Conservation (phyloP, 345 rosid species). For the Gossypium australe region DNA sequence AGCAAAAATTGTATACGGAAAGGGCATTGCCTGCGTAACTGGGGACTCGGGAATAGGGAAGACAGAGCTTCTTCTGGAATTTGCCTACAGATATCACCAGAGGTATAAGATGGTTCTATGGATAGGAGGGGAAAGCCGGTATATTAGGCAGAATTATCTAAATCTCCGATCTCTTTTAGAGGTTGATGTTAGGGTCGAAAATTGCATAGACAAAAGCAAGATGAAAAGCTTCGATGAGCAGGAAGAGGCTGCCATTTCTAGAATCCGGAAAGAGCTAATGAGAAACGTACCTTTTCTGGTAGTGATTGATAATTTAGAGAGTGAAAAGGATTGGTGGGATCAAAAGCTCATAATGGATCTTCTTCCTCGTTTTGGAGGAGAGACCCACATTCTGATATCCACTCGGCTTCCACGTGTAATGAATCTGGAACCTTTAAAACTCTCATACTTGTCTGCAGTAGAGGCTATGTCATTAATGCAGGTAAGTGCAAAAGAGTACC, state of each 20-base stretch:
- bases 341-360: constrained; percentile 85
- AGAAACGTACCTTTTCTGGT: constrained; percentile 88
- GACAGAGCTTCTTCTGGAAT: constrained; percentile 94
- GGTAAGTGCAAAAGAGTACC: constrained; percentile 59
- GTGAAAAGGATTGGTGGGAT: constrained; percentile 99
- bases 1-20: constrained; percentile 59
- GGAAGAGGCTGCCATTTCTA: constrained; percentile 74
- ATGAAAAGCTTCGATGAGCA: constrained; percentile 85
- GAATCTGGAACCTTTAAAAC: constrained; percentile 83
- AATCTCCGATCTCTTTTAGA: constrained; percentile 80
- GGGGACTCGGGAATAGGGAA: constrained; percentile 94
- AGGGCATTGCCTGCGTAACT: constrained; percentile 82
- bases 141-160: constrained; percentile 78
- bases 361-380: constrained; percentile 94
- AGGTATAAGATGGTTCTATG: constrained; percentile 94
- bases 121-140: constrained; percentile 91
- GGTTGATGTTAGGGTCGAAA: constrained; percentile 75
- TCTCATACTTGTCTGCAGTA: constrained; percentile 71
- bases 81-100: constrained; percentile 77
- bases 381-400: constrained; percentile 79
- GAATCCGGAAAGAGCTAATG: constrained; percentile 79
- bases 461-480: constrained; percentile 90
- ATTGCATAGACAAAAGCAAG: constrained; percentile 47
- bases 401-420: constrained; percentile 65
- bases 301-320: constrained; percentile 86